Evolutionary conservation across 352 stramenopile species (phyloP).

Genomic region (Globisporangium cystogenes): DNA sequence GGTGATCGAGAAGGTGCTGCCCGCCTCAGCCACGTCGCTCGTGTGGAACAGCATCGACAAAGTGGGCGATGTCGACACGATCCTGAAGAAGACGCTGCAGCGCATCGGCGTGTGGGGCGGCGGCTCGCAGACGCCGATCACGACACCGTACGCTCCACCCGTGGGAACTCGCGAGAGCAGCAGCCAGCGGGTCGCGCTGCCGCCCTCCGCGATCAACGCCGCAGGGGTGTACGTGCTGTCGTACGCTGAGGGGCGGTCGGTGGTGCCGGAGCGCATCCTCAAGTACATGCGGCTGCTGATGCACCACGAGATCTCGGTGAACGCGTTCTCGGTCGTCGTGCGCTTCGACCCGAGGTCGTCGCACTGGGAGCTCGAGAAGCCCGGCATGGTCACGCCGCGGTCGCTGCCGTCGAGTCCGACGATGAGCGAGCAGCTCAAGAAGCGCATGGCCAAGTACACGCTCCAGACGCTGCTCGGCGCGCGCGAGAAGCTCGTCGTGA

Average conservation of each 20-base stretch:
- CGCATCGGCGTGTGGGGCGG: slow-evolving; percentile 75
- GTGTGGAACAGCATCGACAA: slow-evolving; percentile 67
- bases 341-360: slow-evolving; percentile 62
- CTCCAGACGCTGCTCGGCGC: slow-evolving; percentile 54
- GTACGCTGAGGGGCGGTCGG: slow-evolving; percentile 64
- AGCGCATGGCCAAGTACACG: slow-evolving; percentile 79
- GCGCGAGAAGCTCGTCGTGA: slow-evolving; percentile 49
- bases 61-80: slow-evolving; percentile 66
- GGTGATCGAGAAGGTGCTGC: slow-evolving; percentile 53
- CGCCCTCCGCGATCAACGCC: slow-evolving; percentile 15
- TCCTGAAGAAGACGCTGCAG: slow-evolving; percentile 60
- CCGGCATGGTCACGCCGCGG: slow-evolving; percentile 74
- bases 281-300: slow-evolving; percentile 87
- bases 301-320: slow-evolving; percentile 82
- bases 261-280: slow-evolving; percentile 71
- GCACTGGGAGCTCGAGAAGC: slow-evolving; percentile 71
- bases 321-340: slow-evolving; percentile 78
- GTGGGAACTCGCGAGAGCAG: slow-evolving; percentile 1
- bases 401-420: slow-evolving; percentile 70
- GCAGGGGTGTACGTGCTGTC: slow-evolving; percentile 69
- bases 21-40: slow-evolving; percentile 36
- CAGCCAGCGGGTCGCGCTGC: slow-evolving; percentile 8
- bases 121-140: slow-evolving; percentile 77
- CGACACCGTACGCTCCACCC: slow-evolving; percentile 49
- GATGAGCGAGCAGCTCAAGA: slow-evolving; percentile 62